Percentiles rank a stretch among this genome's conserved stretches.
These are phyloP conservation scores for Helicocarpus griseus DNA, from an alignment of 2,329 filamentous ascomycete species.

Conservation along the genomic window DNA sequence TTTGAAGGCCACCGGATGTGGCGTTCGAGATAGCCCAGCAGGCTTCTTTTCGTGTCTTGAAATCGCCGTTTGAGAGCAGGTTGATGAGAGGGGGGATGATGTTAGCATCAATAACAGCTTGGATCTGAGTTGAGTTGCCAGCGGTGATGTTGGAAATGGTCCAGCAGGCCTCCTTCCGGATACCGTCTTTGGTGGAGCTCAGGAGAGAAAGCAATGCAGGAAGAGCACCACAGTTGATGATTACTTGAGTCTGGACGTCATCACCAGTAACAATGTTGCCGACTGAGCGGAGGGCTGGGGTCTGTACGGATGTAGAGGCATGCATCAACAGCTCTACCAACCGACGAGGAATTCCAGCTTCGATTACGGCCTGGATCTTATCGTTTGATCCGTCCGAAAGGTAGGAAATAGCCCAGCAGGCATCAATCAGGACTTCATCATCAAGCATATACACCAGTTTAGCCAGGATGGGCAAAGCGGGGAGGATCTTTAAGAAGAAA, in stretches of 20 bases:
- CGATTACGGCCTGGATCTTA: slow-evolving; percentile 98
- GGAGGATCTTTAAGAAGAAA: slow-evolving; percentile 60
- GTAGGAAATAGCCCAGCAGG: slow-evolving; percentile 99
- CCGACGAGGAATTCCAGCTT: slow-evolving; percentile 91
- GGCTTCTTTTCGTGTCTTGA: slow-evolving; percentile 98
- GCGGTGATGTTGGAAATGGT: slow-evolving; percentile 99
- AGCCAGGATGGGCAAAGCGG: slow-evolving; percentile 84
- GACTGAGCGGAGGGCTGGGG: slow-evolving; percentile 89
- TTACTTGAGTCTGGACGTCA: slow-evolving; percentile 96
- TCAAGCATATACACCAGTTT: slow-evolving; percentile 98
- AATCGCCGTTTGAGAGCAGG: slow-evolving; percentile 88
- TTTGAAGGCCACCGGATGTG: slow-evolving; percentile 92
- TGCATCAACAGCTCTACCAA: slow-evolving; percentile 97
- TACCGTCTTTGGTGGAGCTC: slow-evolving; percentile 96
- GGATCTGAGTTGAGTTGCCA: slow-evolving; percentile 95
- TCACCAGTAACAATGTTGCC: slow-evolving; percentile 98
- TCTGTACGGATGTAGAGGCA: slow-evolving; percentile 95
- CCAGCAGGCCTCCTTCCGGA: slow-evolving; percentile 99
- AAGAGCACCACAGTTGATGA: slow-evolving; percentile 95
- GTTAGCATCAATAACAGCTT: slow-evolving; percentile 90
- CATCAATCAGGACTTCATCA: slow-evolving; percentile 96
- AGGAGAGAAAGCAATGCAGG: slow-evolving; percentile 86
- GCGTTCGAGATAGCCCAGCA: slow-evolving; percentile 99
- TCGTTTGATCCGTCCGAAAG: slow-evolving; percentile 96
- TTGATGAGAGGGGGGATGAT: slow-evolving; percentile 96